Conservation (phyloP, 164 flowering plant genomes). For the Vitis rupestris region DNA sequence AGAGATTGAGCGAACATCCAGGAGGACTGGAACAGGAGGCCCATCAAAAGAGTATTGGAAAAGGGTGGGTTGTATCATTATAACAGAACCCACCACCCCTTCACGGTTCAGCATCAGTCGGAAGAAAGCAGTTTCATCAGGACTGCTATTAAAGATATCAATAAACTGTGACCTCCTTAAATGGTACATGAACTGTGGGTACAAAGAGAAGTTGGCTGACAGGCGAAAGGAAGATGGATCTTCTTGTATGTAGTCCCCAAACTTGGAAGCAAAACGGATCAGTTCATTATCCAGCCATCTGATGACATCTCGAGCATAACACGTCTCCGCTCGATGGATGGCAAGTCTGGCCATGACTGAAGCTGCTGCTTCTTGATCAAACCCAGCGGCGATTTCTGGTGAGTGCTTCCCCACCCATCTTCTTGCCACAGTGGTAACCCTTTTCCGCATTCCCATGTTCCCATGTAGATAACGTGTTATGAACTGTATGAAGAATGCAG, state of each 20-base stretch:
- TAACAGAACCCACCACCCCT: slow-evolving; percentile 69
- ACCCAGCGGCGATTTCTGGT: slow-evolving; percentile 76
- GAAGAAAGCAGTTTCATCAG: slow-evolving; percentile 89
- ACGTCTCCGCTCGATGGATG: slow-evolving; percentile 55
- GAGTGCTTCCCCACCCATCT: slow-evolving; percentile 75
- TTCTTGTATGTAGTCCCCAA: slow-evolving; percentile 85
- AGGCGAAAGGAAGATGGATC: slow-evolving; percentile 85
- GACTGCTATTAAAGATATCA: slow-evolving; percentile 76
- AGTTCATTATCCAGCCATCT: slow-evolving; percentile 81
- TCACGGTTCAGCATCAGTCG: slow-evolving; percentile 78
- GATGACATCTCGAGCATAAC: slow-evolving; percentile 66
- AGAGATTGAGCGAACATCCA: slow-evolving; percentile 76
- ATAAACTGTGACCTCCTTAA: slow-evolving; percentile 89
- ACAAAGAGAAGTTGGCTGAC: slow-evolving; percentile 76
- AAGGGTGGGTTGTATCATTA: slow-evolving; percentile 94
- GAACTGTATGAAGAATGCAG: slow-evolving; percentile 84
- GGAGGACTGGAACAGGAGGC: slow-evolving; percentile 80
- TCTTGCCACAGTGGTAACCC: slow-evolving; percentile 91
- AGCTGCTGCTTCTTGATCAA: slow-evolving; percentile 98
- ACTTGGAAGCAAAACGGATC: slow-evolving; percentile 65
- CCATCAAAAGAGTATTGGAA: slow-evolving; percentile 80
- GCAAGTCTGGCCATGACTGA: slow-evolving; percentile 88
- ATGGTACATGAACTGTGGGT: slow-evolving; percentile 90
- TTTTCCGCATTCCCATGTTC: slow-evolving; percentile 55
- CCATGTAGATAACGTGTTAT: slow-evolving; percentile 68